Evolutionary conservation across 192 early-diverging fungal species (phyloP).

Genomic region (Entomortierella parvispora): DNA sequence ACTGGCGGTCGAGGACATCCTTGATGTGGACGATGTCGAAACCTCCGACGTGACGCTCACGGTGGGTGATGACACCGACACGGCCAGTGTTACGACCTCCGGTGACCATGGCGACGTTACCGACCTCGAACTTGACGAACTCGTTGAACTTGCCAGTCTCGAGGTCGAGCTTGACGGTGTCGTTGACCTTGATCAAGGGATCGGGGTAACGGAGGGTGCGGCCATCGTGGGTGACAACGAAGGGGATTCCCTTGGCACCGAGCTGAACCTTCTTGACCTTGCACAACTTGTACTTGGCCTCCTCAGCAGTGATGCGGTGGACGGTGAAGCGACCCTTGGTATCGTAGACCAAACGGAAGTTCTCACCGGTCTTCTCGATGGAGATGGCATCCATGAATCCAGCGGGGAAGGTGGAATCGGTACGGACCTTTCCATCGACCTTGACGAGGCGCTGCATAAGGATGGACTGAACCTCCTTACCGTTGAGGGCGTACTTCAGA

Average conservation of each 20-base stretch:
- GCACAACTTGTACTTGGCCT: slow-evolving; percentile 99
- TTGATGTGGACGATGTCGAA: slow-evolving; percentile 99
- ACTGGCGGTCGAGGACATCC: slow-evolving; percentile 93
- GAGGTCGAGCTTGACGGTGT: slow-evolving; percentile 97
- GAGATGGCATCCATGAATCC: slow-evolving; percentile 94
- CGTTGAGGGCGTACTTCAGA: slow-evolving; percentile 98
- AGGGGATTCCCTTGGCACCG: slow-evolving; percentile 96
- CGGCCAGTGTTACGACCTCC: slow-evolving; percentile 99
- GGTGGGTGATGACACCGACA: slow-evolving; percentile 95
- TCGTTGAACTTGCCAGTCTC: slow-evolving; percentile 93
- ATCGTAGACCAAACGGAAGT: slow-evolving; percentile 79
- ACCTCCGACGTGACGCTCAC: slow-evolving; percentile 96
- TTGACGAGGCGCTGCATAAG: slow-evolving; percentile 99
- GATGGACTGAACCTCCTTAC: slow-evolving; percentile 95
- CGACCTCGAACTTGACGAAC: slow-evolving; percentile 97
- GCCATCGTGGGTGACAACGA: slow-evolving; percentile 98
- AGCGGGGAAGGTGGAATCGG: slow-evolving; percentile 95
- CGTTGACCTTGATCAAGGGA: slow-evolving; percentile 99
- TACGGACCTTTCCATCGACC: slow-evolving; percentile 99
- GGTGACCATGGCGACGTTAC: slow-evolving; percentile 96
- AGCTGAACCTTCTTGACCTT: slow-evolving; percentile 97
- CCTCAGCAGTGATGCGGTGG: slow-evolving; percentile 98
- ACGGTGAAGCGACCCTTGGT: slow-evolving; percentile 99
- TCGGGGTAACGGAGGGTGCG: slow-evolving; percentile 99
- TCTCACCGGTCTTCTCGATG: slow-evolving; percentile 54